phyloP scores from a whole-genome alignment of 2,329 filamentous ascomycete genomes.

The Aureobasidium zeae region DNA sequence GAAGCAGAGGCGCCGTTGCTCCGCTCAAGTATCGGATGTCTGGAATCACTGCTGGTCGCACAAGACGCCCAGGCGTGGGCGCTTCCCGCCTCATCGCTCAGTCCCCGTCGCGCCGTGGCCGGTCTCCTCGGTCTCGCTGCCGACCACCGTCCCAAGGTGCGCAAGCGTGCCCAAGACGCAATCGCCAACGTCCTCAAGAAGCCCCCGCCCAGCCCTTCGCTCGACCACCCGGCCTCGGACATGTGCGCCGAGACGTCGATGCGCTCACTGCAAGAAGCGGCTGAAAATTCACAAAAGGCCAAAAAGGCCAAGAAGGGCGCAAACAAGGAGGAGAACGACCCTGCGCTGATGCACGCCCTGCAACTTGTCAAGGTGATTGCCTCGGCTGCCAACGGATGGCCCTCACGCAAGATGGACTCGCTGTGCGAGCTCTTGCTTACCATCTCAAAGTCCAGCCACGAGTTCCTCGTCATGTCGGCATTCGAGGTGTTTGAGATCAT shows the following conservation, averaged over 20 bases:
- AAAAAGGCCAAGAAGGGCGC: slow-evolving; percentile 48
- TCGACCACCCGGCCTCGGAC: slow-evolving; percentile 90
- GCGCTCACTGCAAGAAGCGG: slow-evolving; percentile 67
- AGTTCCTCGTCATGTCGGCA: slow-evolving; percentile 90
- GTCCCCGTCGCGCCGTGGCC: slow-evolving; percentile 77
- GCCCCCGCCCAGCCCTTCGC: slow-evolving; percentile 78
- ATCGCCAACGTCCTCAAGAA: slow-evolving; percentile 72
- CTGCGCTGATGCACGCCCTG: slow-evolving; percentile 79
- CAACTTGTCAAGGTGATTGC: slow-evolving; percentile 89
- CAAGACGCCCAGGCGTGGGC: slow-evolving; percentile 87
- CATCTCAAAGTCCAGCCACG: slow-evolving; percentile 83
- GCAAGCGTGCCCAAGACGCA: slow-evolving; percentile 87
- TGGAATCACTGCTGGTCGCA: slow-evolving; percentile 82
- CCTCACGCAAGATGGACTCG: slow-evolving; percentile 87
- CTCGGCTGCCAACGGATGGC: slow-evolving; percentile 82
- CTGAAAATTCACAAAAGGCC: slow-evolving; percentile 62
- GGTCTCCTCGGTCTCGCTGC: slow-evolving; percentile 76
- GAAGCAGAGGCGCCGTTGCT: slow-evolving; percentile 83
- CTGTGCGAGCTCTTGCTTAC: slow-evolving; percentile 81
- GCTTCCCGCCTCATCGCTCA: slow-evolving; percentile 69
- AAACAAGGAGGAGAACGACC: slow-evolving; percentile 51
- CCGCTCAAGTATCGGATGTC: slow-evolving; percentile 78
- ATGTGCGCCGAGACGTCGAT: slow-evolving; percentile 92
- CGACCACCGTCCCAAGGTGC: slow-evolving; percentile 83
- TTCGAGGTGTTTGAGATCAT: slow-evolving; percentile 98